These are phyloP conservation scores for Papiliotrema flavescens DNA, from an alignment of 1,284 basidiomycete species.

Conservation along the genomic window DNA sequence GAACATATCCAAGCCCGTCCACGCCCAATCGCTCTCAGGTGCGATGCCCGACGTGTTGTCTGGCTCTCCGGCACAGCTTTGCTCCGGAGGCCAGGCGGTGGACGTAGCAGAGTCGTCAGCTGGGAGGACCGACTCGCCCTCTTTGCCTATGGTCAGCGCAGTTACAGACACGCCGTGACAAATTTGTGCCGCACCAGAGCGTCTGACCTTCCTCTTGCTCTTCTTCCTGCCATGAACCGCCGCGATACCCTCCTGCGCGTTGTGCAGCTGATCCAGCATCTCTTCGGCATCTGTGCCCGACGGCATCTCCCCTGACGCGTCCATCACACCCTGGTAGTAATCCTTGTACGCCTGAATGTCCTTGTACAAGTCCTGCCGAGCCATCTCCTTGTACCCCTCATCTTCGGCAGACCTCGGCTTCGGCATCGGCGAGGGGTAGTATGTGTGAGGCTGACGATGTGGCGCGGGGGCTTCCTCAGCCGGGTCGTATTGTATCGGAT, in stretches of 20 bases:
- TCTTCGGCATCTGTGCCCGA: neutral
- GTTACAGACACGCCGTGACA: no score
- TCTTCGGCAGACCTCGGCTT: no score
- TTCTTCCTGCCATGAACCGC: neutral
- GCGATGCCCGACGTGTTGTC: no score
- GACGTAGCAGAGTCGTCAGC: no score
- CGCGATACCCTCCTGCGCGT: neutral
- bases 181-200: no score
- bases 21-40: no score
- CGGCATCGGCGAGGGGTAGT: no score
- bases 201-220: neutral
- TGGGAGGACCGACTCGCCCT: neutral
- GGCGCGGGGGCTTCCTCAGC: neutral
- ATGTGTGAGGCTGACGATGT: neutral
- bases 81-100: no score
- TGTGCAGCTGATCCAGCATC: neutral
- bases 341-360: neutral
- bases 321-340: conserved; percentile 1
- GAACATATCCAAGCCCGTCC: no score
- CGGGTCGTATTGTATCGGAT: no score
- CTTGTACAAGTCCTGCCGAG: neutral
- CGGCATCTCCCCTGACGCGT: neutral
- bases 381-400: no score
- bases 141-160: neutral
- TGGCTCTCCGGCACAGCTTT: no score